A percentile compares a stretch with the other conserved stretches of the same genome.
phyloP scores from a whole-genome alignment of 306 rosid genomes.

The Lathyrus sativus region DNA sequence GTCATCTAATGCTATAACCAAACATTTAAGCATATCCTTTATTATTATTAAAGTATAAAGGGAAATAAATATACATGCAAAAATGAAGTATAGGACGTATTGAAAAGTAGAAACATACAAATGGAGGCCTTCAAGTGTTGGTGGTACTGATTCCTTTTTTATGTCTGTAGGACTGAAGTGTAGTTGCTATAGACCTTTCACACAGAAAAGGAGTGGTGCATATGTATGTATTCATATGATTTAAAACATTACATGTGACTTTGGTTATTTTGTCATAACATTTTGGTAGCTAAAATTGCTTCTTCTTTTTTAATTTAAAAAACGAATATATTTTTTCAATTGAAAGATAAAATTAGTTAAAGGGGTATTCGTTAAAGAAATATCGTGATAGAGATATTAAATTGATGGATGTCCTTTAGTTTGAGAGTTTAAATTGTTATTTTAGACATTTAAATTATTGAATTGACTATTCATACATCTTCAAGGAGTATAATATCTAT shows the following conservation, averaged over 20 bases:
- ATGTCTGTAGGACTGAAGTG: constrained; percentile 22
- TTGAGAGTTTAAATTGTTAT: no score
- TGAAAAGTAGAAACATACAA: constrained; percentile 20
- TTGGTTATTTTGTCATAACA: constrained; percentile 8
- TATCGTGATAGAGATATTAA: no score
- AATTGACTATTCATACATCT: no score
- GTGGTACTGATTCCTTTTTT: constrained; percentile 32
- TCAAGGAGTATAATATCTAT: no score
- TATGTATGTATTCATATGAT: constrained; percentile 11
- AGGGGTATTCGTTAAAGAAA: no score
- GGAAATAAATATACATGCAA: constrained; percentile 12
- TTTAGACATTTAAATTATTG: no score
- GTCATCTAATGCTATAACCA: constrained; percentile 26
- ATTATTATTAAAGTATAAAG: background rate
- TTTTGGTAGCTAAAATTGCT: constrained; percentile 9
- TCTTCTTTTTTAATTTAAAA: background rate
- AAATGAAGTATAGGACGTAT: background rate
- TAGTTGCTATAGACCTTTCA: constrained; percentile 30
- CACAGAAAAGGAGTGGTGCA: constrained; percentile 27
- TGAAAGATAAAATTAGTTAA: background rate
- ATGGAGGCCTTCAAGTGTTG: constrained; percentile 21
- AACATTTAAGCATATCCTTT: constrained; percentile 29
- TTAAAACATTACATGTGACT: constrained; percentile 32
- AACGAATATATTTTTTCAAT: no score
- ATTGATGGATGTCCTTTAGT: no score